phyloP scores from a whole-genome alignment of 148 eudicot genomes.

The Gaultheria prostrata region DNA sequence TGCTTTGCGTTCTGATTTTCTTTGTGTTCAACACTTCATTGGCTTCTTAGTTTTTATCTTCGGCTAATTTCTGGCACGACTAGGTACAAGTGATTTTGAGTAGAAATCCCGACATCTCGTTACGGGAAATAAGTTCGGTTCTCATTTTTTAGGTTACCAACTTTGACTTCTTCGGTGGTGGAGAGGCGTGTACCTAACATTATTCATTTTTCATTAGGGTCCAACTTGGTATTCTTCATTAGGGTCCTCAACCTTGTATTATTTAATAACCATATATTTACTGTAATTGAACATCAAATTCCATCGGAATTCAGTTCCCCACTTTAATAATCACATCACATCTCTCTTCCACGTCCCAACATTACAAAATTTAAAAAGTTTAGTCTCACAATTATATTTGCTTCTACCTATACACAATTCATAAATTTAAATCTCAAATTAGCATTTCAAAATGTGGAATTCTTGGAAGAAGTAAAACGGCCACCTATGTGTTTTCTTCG shows the following conservation, averaged over 20 bases:
- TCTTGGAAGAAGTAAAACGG: neutral
- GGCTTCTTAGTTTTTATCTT: neutral
- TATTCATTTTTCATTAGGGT: neutral
- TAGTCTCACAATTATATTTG: neutral
- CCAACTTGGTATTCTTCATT: too few relatives aligned
- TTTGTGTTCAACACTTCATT: neutral
- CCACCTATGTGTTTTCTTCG: neutral
- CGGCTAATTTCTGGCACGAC: too few relatives aligned
- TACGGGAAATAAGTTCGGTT: neutral
- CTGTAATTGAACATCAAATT: neutral
- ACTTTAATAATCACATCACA: neutral
- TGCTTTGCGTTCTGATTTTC: neutral
- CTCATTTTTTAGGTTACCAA: neutral
- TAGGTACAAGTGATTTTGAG: too few relatives aligned
- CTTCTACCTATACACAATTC: too few relatives aligned
- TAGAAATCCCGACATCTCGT: neutral
- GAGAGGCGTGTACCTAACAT: too few relatives aligned
- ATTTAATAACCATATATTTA: too few relatives aligned
- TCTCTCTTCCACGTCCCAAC: neutral
- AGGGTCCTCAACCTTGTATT: neutral
- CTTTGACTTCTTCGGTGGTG: neutral
- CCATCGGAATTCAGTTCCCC: neutral
- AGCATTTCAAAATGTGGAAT: neutral
- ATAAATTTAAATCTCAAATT: neutral
- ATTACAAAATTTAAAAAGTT: neutral